phyloP scores from a whole-genome alignment of 2,329 filamentous ascomycete species.

The Colletotrichum sublineola region DNA sequence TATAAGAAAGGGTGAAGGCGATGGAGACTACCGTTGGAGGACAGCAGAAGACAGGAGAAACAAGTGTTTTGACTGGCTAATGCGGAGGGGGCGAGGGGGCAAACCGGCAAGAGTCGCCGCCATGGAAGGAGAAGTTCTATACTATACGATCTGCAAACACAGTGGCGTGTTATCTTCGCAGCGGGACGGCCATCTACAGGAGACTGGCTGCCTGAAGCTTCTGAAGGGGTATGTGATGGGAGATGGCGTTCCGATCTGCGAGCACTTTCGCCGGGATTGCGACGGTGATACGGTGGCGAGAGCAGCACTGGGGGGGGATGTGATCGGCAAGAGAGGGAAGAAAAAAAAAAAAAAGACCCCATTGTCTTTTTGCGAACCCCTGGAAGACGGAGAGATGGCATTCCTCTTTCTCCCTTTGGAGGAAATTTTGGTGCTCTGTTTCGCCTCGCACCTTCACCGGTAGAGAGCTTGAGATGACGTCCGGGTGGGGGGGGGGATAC shows the following conservation, averaged over 20 bases:
- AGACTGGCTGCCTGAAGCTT: background rate
- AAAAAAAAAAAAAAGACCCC: too few species aligned
- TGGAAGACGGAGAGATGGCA: background rate
- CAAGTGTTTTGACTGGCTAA: constrained; percentile 24
- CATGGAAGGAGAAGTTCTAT: background rate
- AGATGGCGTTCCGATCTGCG: constrained; percentile 15
- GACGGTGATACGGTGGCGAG: constrained; percentile 20
- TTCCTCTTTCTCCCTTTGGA: background rate
- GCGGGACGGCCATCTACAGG: background rate
- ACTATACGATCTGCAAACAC: constrained; percentile 20
- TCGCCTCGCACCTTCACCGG: background rate
- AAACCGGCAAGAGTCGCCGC: constrained; percentile 13
- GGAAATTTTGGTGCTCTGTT: background rate
- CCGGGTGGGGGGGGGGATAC: background rate
- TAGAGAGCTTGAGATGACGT: background rate
- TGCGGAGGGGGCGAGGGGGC: constrained; percentile 10
- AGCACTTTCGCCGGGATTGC: background rate
- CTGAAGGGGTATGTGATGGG: background rate
- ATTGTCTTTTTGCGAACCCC: background rate
- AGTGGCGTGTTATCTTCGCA: background rate
- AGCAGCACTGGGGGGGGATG: background rate
- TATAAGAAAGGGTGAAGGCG: background rate
- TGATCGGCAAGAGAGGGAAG: constrained; percentile 7
- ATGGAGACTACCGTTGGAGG: constrained; percentile 12
- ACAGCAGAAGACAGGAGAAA: constrained; percentile 1